Conservation (phyloP, 2,329 filamentous ascomycete species). For the Aureobasidium sp. region DNA sequence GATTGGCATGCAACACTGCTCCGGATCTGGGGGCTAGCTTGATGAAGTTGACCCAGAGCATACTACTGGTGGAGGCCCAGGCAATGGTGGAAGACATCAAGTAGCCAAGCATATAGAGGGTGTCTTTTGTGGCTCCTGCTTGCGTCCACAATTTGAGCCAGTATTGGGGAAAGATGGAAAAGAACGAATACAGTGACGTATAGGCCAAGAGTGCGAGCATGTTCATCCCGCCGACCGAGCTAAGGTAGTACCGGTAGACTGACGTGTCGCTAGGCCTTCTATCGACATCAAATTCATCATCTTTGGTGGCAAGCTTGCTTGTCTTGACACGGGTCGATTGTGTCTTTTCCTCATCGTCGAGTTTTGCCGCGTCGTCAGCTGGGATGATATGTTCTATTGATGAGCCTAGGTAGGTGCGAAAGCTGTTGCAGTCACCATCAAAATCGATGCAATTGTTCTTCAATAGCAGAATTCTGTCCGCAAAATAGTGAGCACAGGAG, state of each 20-base stretch:
- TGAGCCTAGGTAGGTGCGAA: neutral
- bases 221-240: neutral
- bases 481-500: neutral
- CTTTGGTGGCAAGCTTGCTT: neutral
- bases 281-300: constrained; percentile 19
- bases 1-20: constrained; percentile 36
- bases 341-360: neutral
- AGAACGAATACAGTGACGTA: constrained; percentile 19
- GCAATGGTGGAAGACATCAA: neutral
- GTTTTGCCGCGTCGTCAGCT: neutral
- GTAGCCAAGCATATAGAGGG: constrained; percentile 23
- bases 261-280: constrained; percentile 28
- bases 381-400: neutral
- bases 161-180: constrained; percentile 25
- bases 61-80: constrained; percentile 23
- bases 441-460: neutral
- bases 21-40: constrained; percentile 46
- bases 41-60: constrained; percentile 40
- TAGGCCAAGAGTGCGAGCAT: constrained; percentile 20
- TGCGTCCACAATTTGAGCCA: constrained; percentile 45
- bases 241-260: constrained; percentile 22
- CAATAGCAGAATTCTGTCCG: neutral
- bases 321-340: too few species aligned
- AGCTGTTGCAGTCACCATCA: neutral
- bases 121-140: constrained; percentile 30